Percentiles rank a stretch among this genome's conserved stretches.
phyloP scores from a whole-genome alignment of 1,284 basidiomycete genomes.

The Filobasidium uniguttulatum region DNA sequence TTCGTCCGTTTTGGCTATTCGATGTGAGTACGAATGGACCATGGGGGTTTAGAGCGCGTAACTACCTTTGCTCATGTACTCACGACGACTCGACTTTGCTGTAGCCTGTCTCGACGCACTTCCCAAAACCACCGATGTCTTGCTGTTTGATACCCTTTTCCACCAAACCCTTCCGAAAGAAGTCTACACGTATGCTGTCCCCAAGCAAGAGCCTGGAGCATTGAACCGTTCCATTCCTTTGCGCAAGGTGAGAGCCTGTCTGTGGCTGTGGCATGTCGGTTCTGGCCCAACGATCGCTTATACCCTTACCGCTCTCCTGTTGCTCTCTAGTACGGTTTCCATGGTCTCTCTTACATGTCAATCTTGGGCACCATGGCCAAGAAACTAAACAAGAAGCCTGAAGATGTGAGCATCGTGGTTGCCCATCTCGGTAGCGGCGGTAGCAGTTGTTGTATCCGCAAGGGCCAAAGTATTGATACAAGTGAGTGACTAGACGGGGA shows the following conservation, averaged over 20 bases:
- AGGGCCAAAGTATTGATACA: conserved; percentile 62
- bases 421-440: conserved; percentile 76
- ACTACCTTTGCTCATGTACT: conserved; percentile 27
- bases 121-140: conserved; percentile 41
- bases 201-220: conserved; percentile 36
- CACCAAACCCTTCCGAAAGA: conserved; percentile 60
- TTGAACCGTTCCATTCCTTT: conserved; percentile 46
- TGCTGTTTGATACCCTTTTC: conserved; percentile 68
- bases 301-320: neutral
- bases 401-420: conserved; percentile 52
- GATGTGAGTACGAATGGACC: conserved; percentile 18
- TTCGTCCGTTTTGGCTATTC: conserved; percentile 40
- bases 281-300: neutral
- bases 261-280: too few relatives aligned
- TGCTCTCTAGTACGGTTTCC: conserved; percentile 57
- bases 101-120: conserved; percentile 49
- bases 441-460: conserved; percentile 49
- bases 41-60: neutral
- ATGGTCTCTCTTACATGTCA: conserved; percentile 45
- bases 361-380: conserved; percentile 35
- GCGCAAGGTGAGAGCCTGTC: conserved; percentile 41
- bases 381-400: conserved; percentile 45
- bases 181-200: conserved; percentile 62
- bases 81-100: too few relatives aligned
- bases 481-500: conserved; percentile 17